Conservation (phyloP, 768 basidiomycete genomes). For the Tricholoma flavovirens region DNA sequence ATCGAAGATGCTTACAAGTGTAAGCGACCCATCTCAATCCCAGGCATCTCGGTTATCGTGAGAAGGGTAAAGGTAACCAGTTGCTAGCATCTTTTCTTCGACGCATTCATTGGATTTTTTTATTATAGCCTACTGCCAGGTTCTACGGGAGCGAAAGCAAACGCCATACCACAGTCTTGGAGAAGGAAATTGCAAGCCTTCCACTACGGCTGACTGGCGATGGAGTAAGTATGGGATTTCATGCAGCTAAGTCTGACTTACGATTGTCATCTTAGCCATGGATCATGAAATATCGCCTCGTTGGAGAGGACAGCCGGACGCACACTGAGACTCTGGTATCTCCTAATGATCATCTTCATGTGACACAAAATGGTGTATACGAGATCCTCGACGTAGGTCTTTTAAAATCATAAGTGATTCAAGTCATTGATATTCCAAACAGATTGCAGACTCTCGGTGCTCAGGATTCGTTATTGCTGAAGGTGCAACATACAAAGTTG, state of each 20-base stretch:
- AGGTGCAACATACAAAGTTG: conserved; percentile 62
- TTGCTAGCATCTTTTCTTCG: background rate
- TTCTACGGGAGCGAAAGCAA: conserved; percentile 69
- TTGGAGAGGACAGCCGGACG: conserved; percentile 33
- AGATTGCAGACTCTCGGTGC: conserved; percentile 85
- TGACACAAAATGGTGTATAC: conserved; percentile 73
- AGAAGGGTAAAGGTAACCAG: conserved; percentile 63
- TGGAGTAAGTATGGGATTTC: conserved; percentile 47
- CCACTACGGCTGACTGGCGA: conserved; percentile 89
- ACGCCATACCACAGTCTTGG: conserved; percentile 59
- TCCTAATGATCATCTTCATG: conserved; percentile 67
- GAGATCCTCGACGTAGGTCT: conserved; percentile 60
- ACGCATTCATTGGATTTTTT: background rate
- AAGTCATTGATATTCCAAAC: conserved; percentile 19
- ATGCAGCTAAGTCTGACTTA: background rate
- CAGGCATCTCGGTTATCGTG: conserved; percentile 82
- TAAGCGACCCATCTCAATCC: conserved; percentile 64
- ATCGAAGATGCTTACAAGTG: conserved; percentile 89
- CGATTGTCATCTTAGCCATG: conserved; percentile 59
- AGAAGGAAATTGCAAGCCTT: conserved; percentile 65
- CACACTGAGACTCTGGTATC: conserved; percentile 40
- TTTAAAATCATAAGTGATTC: background rate
- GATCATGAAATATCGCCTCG: conserved; percentile 68
- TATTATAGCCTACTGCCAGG: conserved; percentile 69
- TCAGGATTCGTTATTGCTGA: conserved; percentile 61